Base-by-base conservation (phyloP, 805 yeast species). In the Metschnikowia reukaufii region DNA sequence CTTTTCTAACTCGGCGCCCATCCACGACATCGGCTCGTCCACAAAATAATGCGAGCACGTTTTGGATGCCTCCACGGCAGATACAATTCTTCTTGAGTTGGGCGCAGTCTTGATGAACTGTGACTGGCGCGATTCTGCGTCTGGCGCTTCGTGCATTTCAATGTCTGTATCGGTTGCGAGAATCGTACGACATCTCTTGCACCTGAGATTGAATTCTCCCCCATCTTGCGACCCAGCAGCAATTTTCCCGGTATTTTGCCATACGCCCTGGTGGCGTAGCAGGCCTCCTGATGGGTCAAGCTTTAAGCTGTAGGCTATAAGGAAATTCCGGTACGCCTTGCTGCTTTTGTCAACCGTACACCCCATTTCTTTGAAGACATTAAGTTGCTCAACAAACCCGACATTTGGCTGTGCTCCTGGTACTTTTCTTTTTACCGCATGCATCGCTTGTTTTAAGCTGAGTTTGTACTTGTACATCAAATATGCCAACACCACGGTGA, bases 21-120 rank as follows among this genome's bases (percentile, higher is more conserved):
- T 94, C 99, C 99, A 94, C 29, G 74, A 74, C 44, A 92, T 68
- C 0, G 98, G 98, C 65, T 94, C 97, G 6, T 53, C 49, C 23
- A 87, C 72, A 58, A 90, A 94, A 62, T 74, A 85, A 63, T 91
- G 97, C 6, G 95, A 86, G 65, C 99, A 92, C 4, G 63, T 65
- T 18, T 68, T 62, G 23, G 84, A 74, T 0, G 85, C 90, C 32
- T 74, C 76, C 52, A 78, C 76, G 4, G 76, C 72, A 39, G 81
- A 79, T 29, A 83, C 72, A 33, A 85, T 78, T 57, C 88, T 70
- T 53, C 78, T 74, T 18, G 84, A 78, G 51, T 80, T 74, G 19
- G 81, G 81, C 1, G 84, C 86, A 37, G 78, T 80, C 56, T 80
- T 84, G 33, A 81, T 72, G 59, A 87, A 86, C 50, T 74, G 80